Evolutionary conservation across 352 stramenopile species (phyloP).

Genomic region (Pythium aquatile): DNA sequence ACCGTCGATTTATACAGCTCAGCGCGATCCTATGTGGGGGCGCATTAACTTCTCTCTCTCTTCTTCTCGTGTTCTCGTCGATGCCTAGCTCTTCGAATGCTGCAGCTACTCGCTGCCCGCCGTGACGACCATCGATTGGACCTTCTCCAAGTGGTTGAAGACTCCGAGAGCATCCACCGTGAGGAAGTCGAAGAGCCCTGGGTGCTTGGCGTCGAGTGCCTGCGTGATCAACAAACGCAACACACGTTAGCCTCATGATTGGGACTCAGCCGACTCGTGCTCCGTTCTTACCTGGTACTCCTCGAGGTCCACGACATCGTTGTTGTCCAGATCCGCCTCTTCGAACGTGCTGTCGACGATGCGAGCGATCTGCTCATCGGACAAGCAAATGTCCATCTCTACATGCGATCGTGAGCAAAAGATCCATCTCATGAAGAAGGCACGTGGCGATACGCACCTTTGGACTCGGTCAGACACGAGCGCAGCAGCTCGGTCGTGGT

Average conservation of each 20-base stretch:
- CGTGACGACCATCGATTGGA: conserved; percentile 63
- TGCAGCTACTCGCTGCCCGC: conserved; percentile 21
- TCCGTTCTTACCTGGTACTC: conserved; percentile 62
- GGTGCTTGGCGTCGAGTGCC: conserved; percentile 79
- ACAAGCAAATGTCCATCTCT: conserved; percentile 80
- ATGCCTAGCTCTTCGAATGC: not conserved
- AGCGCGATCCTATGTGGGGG: not conserved
- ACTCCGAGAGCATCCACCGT: conserved; percentile 83
- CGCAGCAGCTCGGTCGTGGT: conserved; percentile 80
- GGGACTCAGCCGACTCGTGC: no score
- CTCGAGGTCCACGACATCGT: conserved; percentile 74
- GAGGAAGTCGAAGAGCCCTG: conserved; percentile 82
- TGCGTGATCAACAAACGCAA: conserved; percentile 18
- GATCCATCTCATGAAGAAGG: not conserved
- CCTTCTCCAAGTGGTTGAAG: conserved; percentile 81
- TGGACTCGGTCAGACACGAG: conserved; percentile 84
- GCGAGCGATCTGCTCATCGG: conserved; percentile 68
- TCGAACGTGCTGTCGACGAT: conserved; percentile 86
- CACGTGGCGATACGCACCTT: conserved; percentile 38
- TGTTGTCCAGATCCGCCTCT: conserved; percentile 75
- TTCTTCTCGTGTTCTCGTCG: not conserved
- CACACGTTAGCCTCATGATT: not conserved
- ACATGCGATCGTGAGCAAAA: conserved; percentile 14
- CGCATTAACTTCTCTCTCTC: not conserved
- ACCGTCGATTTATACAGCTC: conserved; percentile 9